These are phyloP conservation scores for Tricholoma saponaceum DNA, from an alignment of 768 basidiomycete species.

Conservation along the genomic window DNA sequence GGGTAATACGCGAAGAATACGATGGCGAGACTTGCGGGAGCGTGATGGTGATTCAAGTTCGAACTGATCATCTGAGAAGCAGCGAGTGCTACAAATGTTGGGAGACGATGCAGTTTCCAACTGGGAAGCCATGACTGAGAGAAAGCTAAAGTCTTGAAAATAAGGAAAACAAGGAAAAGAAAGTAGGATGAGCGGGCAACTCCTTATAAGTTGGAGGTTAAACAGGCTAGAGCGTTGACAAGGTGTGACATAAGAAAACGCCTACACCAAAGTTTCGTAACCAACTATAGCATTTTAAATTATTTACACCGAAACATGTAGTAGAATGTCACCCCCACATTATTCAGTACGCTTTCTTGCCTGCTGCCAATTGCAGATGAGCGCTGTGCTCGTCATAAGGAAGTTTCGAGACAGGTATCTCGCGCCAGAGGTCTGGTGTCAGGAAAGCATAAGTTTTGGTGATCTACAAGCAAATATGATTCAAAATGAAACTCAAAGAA, in stretches of 20 bases:
- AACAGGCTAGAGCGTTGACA: background rate
- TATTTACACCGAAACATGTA: constrained; percentile 5
- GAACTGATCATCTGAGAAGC: background rate
- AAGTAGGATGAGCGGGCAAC: background rate
- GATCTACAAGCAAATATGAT: constrained; percentile 47
- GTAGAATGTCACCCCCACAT: constrained; percentile 8
- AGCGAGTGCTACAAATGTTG: constrained; percentile 9
- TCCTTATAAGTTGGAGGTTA: no score
- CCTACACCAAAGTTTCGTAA: no score
- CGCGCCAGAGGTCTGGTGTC: constrained; percentile 96
- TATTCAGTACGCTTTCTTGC: constrained; percentile 68
- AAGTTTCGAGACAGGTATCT: constrained; percentile 84
- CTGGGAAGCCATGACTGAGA: no score
- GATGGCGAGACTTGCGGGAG: constrained; percentile 2
- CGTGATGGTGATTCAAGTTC: background rate
- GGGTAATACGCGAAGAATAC: background rate
- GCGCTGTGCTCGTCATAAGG: constrained; percentile 96
- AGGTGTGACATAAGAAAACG: background rate
- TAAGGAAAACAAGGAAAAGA: background rate
- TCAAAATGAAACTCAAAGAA: constrained; percentile 2
- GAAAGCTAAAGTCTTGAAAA: no score
- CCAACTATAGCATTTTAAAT: background rate
- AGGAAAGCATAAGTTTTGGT: constrained; percentile 99
- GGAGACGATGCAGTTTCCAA: constrained; percentile 3
- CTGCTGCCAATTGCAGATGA: constrained; percentile 79